These are phyloP conservation scores for Annulohypoxylon moriforme DNA, from an alignment of 495 filamentous ascomycete species.

Conservation along the genomic window DNA sequence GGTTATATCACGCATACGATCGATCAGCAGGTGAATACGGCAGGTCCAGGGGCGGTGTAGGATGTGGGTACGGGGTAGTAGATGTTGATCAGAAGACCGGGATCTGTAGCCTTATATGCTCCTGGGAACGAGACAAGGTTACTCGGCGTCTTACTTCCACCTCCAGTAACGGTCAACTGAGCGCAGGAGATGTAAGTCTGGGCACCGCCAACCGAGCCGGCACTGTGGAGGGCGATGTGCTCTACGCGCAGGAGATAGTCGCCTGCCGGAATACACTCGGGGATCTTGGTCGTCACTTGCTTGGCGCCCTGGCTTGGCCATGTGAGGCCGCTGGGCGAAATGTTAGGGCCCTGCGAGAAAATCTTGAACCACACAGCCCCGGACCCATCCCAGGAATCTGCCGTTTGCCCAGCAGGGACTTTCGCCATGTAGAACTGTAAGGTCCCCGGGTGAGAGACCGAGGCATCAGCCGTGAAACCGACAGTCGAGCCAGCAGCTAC, in stretches of 20 bases:
- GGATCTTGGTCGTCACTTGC: slow-evolving; percentile 59
- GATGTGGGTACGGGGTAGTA: slow-evolving; percentile 53
- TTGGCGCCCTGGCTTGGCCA: slow-evolving; percentile 53
- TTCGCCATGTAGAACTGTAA: slow-evolving; percentile 59
- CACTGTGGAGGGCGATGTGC: slow-evolving; percentile 65
- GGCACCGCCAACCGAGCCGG: slow-evolving; percentile 56
- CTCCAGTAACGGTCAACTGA: slow-evolving; percentile 50
- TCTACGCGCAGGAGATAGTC: slow-evolving; percentile 70
- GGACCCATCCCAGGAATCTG: slow-evolving; percentile 58
- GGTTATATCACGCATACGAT: background rate
- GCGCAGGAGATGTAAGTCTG: slow-evolving; percentile 61
- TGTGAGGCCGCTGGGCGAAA: slow-evolving; percentile 48
- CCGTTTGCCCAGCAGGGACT: slow-evolving; percentile 54
- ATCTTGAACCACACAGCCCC: slow-evolving; percentile 63
- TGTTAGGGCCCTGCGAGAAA: slow-evolving; percentile 54
- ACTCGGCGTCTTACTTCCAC: slow-evolving; percentile 47
- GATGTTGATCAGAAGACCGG: slow-evolving; percentile 53
- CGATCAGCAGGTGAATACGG: slow-evolving; percentile 56
- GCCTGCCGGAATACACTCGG: slow-evolving; percentile 60
- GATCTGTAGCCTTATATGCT: slow-evolving; percentile 50
- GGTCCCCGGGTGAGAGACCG: slow-evolving; percentile 56
- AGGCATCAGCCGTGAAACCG: slow-evolving; percentile 55
- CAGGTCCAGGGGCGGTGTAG: slow-evolving; percentile 58
- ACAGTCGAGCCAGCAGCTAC: slow-evolving; percentile 56
- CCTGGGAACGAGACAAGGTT: slow-evolving; percentile 50